Percentiles rank a stretch among this genome's conserved stretches.
phyloP scores from a whole-genome alignment of 345 rosid genomes.

The Mangifera indica region DNA sequence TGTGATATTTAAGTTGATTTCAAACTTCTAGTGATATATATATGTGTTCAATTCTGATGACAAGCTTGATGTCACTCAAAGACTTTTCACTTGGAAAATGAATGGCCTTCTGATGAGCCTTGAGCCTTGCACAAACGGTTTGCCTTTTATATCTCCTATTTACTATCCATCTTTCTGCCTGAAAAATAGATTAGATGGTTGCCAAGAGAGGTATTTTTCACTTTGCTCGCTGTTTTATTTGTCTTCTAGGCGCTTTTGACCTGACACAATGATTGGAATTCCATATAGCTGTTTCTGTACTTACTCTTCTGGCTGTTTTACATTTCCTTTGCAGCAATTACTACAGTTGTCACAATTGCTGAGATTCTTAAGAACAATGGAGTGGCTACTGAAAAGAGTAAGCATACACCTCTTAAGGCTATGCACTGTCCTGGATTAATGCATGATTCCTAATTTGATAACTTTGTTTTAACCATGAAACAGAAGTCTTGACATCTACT shows the following conservation, averaged over 20 bases:
- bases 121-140: too few relatives aligned
- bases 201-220: background rate
- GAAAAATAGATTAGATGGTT: background rate
- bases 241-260: background rate
- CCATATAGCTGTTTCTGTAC: background rate
- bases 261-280: background rate
- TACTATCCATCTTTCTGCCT: background rate
- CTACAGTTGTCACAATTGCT: constrained; percentile 79
- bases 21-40: background rate
- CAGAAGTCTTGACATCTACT: constrained; percentile 85
- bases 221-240: background rate
- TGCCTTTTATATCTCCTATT: background rate
- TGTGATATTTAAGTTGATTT: background rate
- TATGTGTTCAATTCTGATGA: background rate
- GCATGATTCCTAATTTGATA: background rate
- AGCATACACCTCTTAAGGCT: constrained; percentile 10
- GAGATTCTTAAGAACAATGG: constrained; percentile 95
- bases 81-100: background rate
- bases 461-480: background rate
- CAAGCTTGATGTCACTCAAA: background rate
- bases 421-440: background rate
- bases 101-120: background rate
- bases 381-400: constrained; percentile 82
- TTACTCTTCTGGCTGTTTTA: background rate
- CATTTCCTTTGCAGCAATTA: constrained; percentile 43